phyloP scores from a whole-genome alignment of 2,329 filamentous ascomycete genomes.

The Ophiocordyceps sinensis region DNA sequence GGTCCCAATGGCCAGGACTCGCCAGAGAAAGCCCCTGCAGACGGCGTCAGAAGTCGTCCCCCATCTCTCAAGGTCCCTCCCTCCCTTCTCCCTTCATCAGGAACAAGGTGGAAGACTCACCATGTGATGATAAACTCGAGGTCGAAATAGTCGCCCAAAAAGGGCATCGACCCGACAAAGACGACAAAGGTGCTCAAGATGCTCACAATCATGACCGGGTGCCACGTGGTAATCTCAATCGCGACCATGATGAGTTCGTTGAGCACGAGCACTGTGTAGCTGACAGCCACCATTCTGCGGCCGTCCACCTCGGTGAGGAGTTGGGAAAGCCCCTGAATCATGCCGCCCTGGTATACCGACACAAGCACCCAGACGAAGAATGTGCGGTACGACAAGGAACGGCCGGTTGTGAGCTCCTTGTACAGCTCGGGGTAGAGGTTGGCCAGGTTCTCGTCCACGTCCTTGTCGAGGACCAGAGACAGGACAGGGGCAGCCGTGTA shows the following conservation, averaged over 20 bases:
- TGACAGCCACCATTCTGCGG: constrained; percentile 70
- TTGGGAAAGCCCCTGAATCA: constrained; percentile 92
- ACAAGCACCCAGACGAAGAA: constrained; percentile 97
- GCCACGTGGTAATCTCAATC: constrained; percentile 93
- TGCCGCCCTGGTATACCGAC: constrained; percentile 84
- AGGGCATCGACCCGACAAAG: constrained; percentile 75
- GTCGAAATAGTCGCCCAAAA: constrained; percentile 82
- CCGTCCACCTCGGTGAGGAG: constrained; percentile 68
- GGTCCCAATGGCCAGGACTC: constrained; percentile 63
- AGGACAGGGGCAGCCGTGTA: constrained; percentile 93
- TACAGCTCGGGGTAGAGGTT: constrained; percentile 96
- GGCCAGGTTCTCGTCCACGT: constrained; percentile 85
- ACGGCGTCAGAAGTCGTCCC: background rate
- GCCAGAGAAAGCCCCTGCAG: constrained; percentile 70
- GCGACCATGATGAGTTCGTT: constrained; percentile 98
- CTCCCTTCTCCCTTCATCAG: background rate
- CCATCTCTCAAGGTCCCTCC: background rate
- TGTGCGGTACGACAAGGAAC: constrained; percentile 76
- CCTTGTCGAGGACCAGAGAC: constrained; percentile 83
- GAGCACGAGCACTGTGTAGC: constrained; percentile 79
- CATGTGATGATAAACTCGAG: constrained; percentile 59
- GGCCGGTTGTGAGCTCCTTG: constrained; percentile 85
- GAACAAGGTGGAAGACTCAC: constrained; percentile 25
- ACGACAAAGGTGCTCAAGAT: constrained; percentile 70
- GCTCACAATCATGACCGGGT: constrained; percentile 75